Percentiles rank a stretch among this genome's conserved stretches.
phyloP scores from a whole-genome alignment of 495 filamentous ascomycete species.

The Daldinia childiae region DNA sequence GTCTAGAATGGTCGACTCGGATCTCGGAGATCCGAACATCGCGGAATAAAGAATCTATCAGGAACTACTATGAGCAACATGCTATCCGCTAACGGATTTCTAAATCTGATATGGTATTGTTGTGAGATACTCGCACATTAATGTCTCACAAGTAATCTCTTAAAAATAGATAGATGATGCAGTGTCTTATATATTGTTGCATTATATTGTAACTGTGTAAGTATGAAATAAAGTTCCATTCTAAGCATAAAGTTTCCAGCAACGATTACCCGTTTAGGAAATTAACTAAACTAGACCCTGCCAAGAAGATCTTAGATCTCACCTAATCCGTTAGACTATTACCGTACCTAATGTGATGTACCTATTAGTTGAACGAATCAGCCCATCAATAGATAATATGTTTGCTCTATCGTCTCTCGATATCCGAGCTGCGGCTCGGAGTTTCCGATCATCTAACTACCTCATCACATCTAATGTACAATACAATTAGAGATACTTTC shows the following conservation, averaged over 20 bases:
- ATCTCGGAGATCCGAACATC: constrained; percentile 36
- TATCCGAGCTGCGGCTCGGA: constrained; percentile 35
- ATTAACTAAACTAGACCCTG: neutral
- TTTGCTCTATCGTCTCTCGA: constrained; percentile 3
- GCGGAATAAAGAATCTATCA: constrained; percentile 17
- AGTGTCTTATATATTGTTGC: too few relatives aligned
- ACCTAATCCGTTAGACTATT: neutral
- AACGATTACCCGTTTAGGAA: neutral
- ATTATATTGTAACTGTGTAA: neutral
- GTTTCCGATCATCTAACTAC: constrained; percentile 7
- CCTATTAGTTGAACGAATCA: too few relatives aligned
- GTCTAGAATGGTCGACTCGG: constrained; percentile 16
- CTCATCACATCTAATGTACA: neutral
- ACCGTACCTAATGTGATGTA: too few relatives aligned
- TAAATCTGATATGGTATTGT: neutral
- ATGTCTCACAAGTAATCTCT: neutral
- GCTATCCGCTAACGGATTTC: neutral
- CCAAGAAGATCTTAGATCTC: neutral
- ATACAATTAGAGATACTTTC: neutral
- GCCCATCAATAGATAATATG: neutral
- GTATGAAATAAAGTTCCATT: neutral
- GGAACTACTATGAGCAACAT: neutral
- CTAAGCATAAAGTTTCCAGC: neutral
- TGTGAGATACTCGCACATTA: neutral
- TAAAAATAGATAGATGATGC: too few relatives aligned